Evolutionary conservation across 805 yeast genomes (phyloP), one percentile per base, ranked within the genome.

Genomic region (Debaryomyces prosopidis): DNA sequence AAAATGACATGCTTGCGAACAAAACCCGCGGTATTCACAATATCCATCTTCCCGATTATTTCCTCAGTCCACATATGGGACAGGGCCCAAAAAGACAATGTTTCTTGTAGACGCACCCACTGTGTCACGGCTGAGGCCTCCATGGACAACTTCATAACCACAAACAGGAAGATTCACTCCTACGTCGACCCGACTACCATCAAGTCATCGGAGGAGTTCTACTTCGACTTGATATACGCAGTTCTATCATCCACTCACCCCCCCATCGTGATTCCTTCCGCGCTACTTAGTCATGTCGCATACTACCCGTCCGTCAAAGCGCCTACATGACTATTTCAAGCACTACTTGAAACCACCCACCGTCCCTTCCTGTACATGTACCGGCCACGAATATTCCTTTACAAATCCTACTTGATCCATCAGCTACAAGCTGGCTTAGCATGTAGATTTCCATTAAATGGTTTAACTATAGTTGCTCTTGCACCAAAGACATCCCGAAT

Each of bases 151-250:
- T 49, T 49, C 31, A 17, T 51, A 18, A 35, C 39, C 12, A 39
- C 44, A 12, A 49, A 49, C 36, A 43, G 37, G 27, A 26, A 43
- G 30, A 49, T 51, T 10, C 55, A 51, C 26, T 51, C 47, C 36
- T 51, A 51, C 31, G 32, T 51, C 10, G 45, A 43, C 16, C 55
- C 55, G 4, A 42, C 40, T 11, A 40, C 48, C n/a, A 28, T 36
- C n/a, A 51, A 51, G 14, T 36, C 42, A 15, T 39, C 32, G 16
- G 20, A 34, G 12, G 43, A 49, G 4, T 51, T 40, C 39, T 38
- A 45, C 30, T 42, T 31, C 27, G 53, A 51, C 27, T 35, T 51
- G 20, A 35, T 48, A 8, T 32, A 16, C 31, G 15, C 39, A 10
- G 23, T 51, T 12, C 30, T 51, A 33, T 33, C 34, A 20, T 27